Base-by-base conservation (phyloP, 768 basidiomycete genomes). In the Xerocomellus dryophilus region DNA sequence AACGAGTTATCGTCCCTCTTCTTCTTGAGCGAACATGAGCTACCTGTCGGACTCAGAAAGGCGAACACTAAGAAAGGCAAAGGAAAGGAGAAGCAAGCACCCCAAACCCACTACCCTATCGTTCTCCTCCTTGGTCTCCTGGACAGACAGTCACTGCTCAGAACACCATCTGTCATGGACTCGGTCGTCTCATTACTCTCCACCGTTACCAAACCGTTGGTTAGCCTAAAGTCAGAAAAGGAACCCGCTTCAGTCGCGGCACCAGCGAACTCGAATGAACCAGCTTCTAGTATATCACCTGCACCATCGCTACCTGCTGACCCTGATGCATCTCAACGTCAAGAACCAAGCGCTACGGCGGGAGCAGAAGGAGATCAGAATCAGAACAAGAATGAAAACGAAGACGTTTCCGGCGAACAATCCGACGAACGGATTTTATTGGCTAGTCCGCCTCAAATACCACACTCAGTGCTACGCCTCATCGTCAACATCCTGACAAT, bases 401-500 rank as follows among this genome's bases (percentile, higher is more conserved):
- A 67, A 27, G 58, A 54, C 32, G 52, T 47, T 4, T 14, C 46
- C 0, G 53, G 50, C 3, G 66, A 66, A 42, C 66, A 63, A 27
- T 43, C 61, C 5, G 72, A 75, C 47, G 75, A 76, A 53, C 77
- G 76, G 51, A 66, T 75, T n/a, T 68, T 90, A 14, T 73, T 92
- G 14, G 77, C 85, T 11, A 82, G 79, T 48, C 85, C 90, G 17
- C 97, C 97, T 12, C 85, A 87, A 59, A 86, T 98, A 54, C 93
- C 95, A 7, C 83, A 89, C 47, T 69, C 83, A 4, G 85, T 90
- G n/a, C 78, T 98, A 23, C 86, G 90, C 35, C 81, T 94, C 35
- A 93, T 98, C 56, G 93, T 97, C 67, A 98, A 98, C 70, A 93
- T 98, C 61, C 77, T 99, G 58, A 98, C 97, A n/a, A 80, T 88